These are phyloP conservation scores for Paradendryphiella salina DNA, from an alignment of 2,329 filamentous ascomycete species.

Conservation along the genomic window DNA sequence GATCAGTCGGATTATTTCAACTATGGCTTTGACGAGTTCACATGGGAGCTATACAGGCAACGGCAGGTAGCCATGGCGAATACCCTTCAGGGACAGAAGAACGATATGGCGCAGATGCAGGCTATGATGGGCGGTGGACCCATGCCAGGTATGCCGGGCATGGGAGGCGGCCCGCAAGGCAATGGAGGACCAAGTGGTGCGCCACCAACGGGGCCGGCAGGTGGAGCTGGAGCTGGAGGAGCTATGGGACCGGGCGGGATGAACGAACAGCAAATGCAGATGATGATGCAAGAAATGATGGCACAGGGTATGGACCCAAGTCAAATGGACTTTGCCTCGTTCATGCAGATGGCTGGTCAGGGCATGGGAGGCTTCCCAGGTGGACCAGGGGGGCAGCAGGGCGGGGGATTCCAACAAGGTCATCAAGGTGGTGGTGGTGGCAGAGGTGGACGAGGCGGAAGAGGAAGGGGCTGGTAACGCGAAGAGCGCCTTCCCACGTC, in stretches of 20 bases:
- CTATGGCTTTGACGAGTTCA: constrained; percentile 98
- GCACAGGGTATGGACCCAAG: constrained; percentile 54
- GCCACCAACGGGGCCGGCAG: constrained; percentile 38
- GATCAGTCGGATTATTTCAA: constrained; percentile 98
- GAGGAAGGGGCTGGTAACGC: constrained; percentile 31
- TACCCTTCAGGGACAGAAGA: constrained; percentile 81
- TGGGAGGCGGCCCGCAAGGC: constrained; percentile 23
- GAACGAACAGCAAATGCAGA: constrained; percentile 62
- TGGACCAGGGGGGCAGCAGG: constrained; percentile 30
- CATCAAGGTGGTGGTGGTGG: constrained; percentile 37
- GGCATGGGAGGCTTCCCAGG: constrained; percentile 36
- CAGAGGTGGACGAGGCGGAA: constrained; percentile 32
- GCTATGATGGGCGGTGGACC: constrained; percentile 54
- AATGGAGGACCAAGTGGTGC: constrained; percentile 25
- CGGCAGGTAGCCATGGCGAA: constrained; percentile 80
- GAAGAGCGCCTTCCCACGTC: background rate
- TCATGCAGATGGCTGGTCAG: constrained; percentile 44
- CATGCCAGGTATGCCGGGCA: constrained; percentile 33
- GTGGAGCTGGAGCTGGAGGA: constrained; percentile 1
- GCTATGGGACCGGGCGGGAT: constrained; percentile 37
- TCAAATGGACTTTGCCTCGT: constrained; percentile 42
- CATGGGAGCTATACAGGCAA: constrained; percentile 90
- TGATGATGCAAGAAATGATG: constrained; percentile 58
- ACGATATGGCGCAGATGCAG: constrained; percentile 63
- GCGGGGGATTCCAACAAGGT: constrained; percentile 35